A percentile compares a stretch with the other conserved stretches of the same genome.
These are phyloP conservation scores for Macrophomina phaseolina DNA, from an alignment of 2,329 filamentous ascomycete genomes.

Conservation along the genomic window DNA sequence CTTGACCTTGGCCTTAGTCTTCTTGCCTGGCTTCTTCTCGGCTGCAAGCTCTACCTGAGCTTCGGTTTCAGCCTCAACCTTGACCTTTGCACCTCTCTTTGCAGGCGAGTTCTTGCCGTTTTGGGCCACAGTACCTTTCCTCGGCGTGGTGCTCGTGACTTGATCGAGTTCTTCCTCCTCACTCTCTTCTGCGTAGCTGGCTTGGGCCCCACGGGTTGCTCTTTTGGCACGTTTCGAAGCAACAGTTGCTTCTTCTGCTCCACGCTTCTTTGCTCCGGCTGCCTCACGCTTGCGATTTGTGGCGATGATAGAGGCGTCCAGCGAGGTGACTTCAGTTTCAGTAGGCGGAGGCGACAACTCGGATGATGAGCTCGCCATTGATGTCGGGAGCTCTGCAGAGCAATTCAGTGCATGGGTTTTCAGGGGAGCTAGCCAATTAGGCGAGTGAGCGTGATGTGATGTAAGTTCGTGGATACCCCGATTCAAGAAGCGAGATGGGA, in stretches of 20 bases:
- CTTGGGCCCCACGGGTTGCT: slow-evolving; percentile 6
- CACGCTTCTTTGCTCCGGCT: neutral
- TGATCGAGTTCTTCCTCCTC: slow-evolving; percentile 3
- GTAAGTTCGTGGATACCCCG: neutral
- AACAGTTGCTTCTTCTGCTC: neutral
- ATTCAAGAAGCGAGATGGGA: slow-evolving; percentile 11
- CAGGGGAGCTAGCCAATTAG: neutral
- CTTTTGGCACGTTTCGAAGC: slow-evolving; percentile 21
- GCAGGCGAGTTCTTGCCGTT: slow-evolving; percentile 32
- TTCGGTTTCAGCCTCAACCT: slow-evolving; percentile 28
- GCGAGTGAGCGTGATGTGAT: neutral
- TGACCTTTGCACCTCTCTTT: slow-evolving; percentile 30
- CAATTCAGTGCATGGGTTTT: no score
- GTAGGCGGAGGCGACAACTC: slow-evolving; percentile 6
- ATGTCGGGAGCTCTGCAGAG: neutral
- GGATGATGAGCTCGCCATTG: slow-evolving; percentile 17
- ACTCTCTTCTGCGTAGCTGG: slow-evolving; percentile 25
- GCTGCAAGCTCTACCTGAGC: slow-evolving; percentile 25
- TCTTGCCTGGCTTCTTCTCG: slow-evolving; percentile 27
- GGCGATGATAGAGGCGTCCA: neutral
- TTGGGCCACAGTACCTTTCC: neutral
- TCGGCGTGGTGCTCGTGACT: neutral
- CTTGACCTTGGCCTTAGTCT: slow-evolving; percentile 10
- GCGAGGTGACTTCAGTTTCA: slow-evolving; percentile 1
- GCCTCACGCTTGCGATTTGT: neutral